phyloP scores from a whole-genome alignment of 805 yeast genomes.

The Komagataella pseudopastoris region DNA sequence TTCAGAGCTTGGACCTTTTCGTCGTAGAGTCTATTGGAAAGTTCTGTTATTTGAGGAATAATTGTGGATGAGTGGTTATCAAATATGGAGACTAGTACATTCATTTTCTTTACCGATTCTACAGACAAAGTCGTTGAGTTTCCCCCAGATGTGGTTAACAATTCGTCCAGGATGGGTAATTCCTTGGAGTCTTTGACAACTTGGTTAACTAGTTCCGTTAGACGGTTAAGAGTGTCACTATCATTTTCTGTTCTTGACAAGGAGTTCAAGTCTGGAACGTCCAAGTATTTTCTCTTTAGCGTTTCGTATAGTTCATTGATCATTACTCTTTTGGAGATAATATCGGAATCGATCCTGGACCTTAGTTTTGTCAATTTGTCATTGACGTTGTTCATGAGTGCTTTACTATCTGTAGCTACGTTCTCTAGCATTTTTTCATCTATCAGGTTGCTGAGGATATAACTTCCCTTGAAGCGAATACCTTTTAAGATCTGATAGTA shows the following conservation, averaged over 20 bases:
- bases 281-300: background rate
- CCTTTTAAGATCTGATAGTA: constrained; percentile 16
- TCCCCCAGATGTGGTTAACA: constrained; percentile 15
- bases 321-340: constrained; percentile 17
- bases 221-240: constrained; percentile 8
- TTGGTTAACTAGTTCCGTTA: constrained; percentile 11
- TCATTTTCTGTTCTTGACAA: constrained; percentile 3
- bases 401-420: constrained; percentile 5
- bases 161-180: constrained; percentile 16
- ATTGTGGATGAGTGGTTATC: constrained; percentile 8
- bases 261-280: background rate
- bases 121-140: constrained; percentile 14
- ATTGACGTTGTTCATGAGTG: constrained; percentile 6
- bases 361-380: constrained; percentile 17
- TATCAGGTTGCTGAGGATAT: constrained; percentile 13
- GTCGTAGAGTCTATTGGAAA: constrained; percentile 21
- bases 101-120: constrained; percentile 11
- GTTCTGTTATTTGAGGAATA: constrained; percentile 18
- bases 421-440: constrained; percentile 14
- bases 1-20: constrained; percentile 23
- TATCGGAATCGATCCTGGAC: constrained; percentile 21
- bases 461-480: constrained; percentile 8
- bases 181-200: constrained; percentile 10
- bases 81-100: constrained; percentile 9
- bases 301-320: constrained; percentile 28